These are phyloP conservation scores for Scedosporium dehoogii DNA, from an alignment of 2,329 filamentous ascomycete genomes.

Conservation along the genomic window DNA sequence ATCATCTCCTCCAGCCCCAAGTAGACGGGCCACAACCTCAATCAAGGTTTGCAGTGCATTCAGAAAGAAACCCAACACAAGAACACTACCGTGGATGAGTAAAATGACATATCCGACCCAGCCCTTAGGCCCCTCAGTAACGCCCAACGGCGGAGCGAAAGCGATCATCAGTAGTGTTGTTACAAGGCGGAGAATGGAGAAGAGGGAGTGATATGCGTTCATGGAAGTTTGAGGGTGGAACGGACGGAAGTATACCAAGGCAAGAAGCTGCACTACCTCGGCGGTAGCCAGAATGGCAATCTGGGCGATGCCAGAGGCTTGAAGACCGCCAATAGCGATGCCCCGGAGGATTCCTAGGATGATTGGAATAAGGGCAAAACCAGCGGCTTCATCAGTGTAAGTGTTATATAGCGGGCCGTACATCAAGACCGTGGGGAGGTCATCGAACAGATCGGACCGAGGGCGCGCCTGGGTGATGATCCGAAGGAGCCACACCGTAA, in stretches of 20 bases:
- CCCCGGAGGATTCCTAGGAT: slow-evolving; percentile 77
- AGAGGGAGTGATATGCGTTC: slow-evolving; percentile 89
- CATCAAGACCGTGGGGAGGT: slow-evolving; percentile 76
- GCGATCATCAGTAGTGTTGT: slow-evolving; percentile 68
- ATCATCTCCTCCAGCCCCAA: slow-evolving; percentile 73
- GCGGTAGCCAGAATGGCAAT: slow-evolving; percentile 87
- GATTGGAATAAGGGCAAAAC: slow-evolving; percentile 81
- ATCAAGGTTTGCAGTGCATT: slow-evolving; percentile 85
- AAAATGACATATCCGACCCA: slow-evolving; percentile 95
- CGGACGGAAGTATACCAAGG: slow-evolving; percentile 79
- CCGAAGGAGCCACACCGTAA: slow-evolving; percentile 69
- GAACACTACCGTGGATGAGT: slow-evolving; percentile 70
- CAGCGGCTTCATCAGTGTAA: slow-evolving; percentile 84
- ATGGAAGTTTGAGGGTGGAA: slow-evolving; percentile 90
- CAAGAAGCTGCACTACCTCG: slow-evolving; percentile 82
- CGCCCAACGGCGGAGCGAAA: slow-evolving; percentile 74
- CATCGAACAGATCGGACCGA: slow-evolving; percentile 82
- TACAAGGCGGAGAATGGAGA: slow-evolving; percentile 66
- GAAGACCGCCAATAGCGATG: slow-evolving; percentile 84
- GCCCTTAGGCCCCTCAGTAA: slow-evolving; percentile 70
- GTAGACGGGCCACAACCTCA: slow-evolving; percentile 73
- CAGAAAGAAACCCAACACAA: slow-evolving; percentile 87
- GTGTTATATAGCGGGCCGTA: slow-evolving; percentile 97
- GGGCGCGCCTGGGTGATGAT: slow-evolving; percentile 74
- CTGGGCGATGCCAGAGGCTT: slow-evolving; percentile 87